Evolutionary conservation across 176 grass and related monocot species (phyloP).

Genomic region (Carex kokanica): DNA sequence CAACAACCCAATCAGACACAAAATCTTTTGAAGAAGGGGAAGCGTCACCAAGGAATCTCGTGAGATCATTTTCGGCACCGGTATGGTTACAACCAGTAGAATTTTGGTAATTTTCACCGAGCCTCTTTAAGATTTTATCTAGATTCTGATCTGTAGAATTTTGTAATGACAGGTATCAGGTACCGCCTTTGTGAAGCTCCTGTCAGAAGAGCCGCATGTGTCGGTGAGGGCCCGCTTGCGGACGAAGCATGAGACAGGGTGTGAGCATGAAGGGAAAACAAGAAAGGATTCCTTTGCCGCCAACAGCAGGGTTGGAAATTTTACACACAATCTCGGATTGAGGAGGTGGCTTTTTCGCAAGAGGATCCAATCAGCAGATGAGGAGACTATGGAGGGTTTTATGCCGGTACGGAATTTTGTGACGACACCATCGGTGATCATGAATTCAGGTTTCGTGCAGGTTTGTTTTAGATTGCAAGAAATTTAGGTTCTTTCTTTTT

Average conservation of each 20-base stretch:
- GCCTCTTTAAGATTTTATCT: not conserved
- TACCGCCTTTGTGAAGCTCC: constrained; percentile 71
- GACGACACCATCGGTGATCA: constrained; percentile 61
- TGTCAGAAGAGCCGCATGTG: constrained; percentile 58
- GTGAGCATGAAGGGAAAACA: constrained; percentile 46
- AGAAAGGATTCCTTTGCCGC: constrained; percentile 64
- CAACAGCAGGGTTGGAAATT: constrained; percentile 63
- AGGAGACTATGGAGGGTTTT: constrained; percentile 48
- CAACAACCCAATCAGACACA: constrained; percentile 33
- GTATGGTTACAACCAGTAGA: constrained; percentile 19
- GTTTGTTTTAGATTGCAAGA: constrained; percentile 29
- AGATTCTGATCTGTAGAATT: constrained; percentile 4
- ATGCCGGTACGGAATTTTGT: constrained; percentile 44
- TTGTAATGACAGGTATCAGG: constrained; percentile 35
- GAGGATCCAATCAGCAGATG: constrained; percentile 52
- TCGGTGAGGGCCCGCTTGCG: constrained; percentile 33
- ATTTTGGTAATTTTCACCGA: not conserved
- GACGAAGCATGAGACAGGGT: constrained; percentile 49
- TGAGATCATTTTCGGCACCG: constrained; percentile 89
- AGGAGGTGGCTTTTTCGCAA: constrained; percentile 76
- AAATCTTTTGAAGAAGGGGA: constrained; percentile 36
- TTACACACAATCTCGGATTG: constrained; percentile 67
- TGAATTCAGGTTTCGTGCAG: constrained; percentile 64
- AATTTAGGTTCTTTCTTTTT: not conserved
- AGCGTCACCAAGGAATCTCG: constrained; percentile 60